Base-by-base conservation (phyloP, 148 eudicot genomes). In the Silene uniflora region DNA sequence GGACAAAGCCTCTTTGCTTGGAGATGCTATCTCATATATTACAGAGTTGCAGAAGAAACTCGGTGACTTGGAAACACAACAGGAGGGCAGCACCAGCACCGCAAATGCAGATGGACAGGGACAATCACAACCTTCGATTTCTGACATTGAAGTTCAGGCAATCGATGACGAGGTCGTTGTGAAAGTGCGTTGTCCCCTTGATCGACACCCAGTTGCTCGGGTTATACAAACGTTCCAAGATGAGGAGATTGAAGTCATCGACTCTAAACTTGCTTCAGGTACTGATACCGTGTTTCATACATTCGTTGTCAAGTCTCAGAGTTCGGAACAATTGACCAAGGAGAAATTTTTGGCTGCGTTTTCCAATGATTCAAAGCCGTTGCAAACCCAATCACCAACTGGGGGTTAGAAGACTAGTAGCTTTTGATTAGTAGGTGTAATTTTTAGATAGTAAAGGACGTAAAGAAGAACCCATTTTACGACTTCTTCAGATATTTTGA, bases 1-100 rank as follows among this genome's bases (percentile, higher is more conserved):
- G 97, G 98, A 94, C 73, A 94, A 94, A 79, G 98, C 98, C 14
- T 94, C 98, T 13, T 82, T 94, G 22, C 82, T 94, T 39, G 98
- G 93, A 3, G 98, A 94, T 75, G 97, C 98, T 13, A 91, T 94
- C 60, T 85, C 93, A 12, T 90, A 91, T 81, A 91, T 94, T 66
- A 90, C 90, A 0, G 93, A 91, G 76, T 83, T 94, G 60, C 93
- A 94, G 73, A 89, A 80, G 80, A 91, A 89, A 84, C 79, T 96
- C 18, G 88, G 79, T 81, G 93, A 87, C 76, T 76, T 96, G 88
- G 99, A 95, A 79, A 66, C 86, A 0, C 88, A 85, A 76, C 84
- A 62, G 72, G 95, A 84, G 79, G 88, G 67, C 42, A 56, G 60
- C 5, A 84, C 77, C 52, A 72, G 78, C 72, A 70, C 78, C 19